Base-by-base conservation (phyloP, 192 early-diverging fungal species). In the Dimargaris verticillata region DNA sequence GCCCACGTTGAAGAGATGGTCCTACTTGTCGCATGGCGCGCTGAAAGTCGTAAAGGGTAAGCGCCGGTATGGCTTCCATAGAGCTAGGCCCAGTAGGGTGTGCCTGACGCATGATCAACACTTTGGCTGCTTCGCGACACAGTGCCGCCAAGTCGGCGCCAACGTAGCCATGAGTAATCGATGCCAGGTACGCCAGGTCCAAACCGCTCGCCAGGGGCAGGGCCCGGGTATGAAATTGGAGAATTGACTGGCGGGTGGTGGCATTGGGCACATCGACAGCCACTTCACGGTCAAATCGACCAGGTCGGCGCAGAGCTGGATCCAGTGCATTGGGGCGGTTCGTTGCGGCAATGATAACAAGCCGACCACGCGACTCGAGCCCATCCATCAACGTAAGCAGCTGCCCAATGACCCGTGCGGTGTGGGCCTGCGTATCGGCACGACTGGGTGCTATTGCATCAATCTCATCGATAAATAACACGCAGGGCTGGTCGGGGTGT, bases 401-500 rank as follows among this genome's bases (percentile, higher is more conserved):
- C 62, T 92, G 91, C 0, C 88, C 88, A 24, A 94, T 89, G n/a
- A 90, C 76, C 22, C 88, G 75, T 5, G 85, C 81, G 51, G 84
- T 88, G 61, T 84, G 80, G 5, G 75, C 72, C 47, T 74, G 25
- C 65, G 68, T 57, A 10, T 57, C n/a, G 24, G 65, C 61, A 4
- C 73, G 61, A n/a, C 62, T 64, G 0, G 68, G 66, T 14, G 72
- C 75, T 20, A 74, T 54, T 63, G 72, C 61, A 68, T 72, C 59
- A 2, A 99, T 80, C 66, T 99, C 95, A 70, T 99, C 95, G 59
- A 99, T 97, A 71, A 99, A 99, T 24, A 99, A 64, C 41, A 99
- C 88, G 53, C 83, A 80, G 0, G 88, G 75, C 17, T 58, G 33
- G 29, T 62, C 44, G 5, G 52, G 52, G 5, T 68, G 60, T 1